Evolutionary conservation across 768 basidiomycete genomes (phyloP), one percentile per base, ranked within the genome.

Genomic region (Pisolithus orientalis): DNA sequence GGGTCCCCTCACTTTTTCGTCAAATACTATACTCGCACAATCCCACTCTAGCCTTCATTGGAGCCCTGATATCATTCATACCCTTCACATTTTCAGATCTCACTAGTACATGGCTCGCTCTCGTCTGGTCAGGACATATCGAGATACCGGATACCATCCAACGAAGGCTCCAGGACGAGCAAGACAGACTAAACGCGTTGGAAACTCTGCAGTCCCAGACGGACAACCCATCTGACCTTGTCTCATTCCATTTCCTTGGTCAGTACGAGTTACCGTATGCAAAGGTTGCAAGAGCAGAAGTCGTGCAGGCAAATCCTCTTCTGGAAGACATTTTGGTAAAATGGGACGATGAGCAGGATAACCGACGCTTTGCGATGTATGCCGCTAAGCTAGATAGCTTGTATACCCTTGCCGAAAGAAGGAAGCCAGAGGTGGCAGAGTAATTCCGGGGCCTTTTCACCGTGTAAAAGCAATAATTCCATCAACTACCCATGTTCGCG

Each of bases 61-160:
- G 75, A 38, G 65, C 73, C 1, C 53, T 71, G 9, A 62, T 76
- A 48, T 69, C 71, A 14, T 75, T 72, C 56, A 78, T 72, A 8
- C 79, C 79, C 3, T 80, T 80, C 58, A 67, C 67, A 4, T 65
- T 79, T 54, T 72, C 74, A 1, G 78, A 80, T 52, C 64, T 80
- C 44, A 67, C 66, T n/a, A 76, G 74, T 60, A 76, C 74, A 3
- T 79, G 75, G 75, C 68, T 80, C 39, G 59, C 76, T 1, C 62
- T 76, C 21, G 70, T 71, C 2, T 79, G 76, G 75, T 51, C 55
- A 2, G 57, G 64, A 2, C 52, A 59, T 28, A 57, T 71, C 13
- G 13, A 54, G 2, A 69, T 75, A 52, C 76, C 77, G 0, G 47
- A 59, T 21, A 69, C 72, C 1, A 8, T 58, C 2, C 64, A 66